Evolutionary conservation across 345 rosid genomes (phyloP), one percentile per base, ranked within the genome.

Genomic region (Ailanthus altissimus): DNA sequence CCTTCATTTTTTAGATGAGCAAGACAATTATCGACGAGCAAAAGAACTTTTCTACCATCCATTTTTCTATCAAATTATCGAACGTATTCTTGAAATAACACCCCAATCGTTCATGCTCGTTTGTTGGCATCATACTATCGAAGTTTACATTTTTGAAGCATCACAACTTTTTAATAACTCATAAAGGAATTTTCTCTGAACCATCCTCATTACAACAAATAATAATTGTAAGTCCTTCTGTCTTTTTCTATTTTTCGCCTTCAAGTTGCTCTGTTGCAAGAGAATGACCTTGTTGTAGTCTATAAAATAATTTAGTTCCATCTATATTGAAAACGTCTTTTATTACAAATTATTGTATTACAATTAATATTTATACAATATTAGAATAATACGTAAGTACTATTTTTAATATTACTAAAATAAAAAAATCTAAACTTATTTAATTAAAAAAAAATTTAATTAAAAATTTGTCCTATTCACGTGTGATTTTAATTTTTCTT

Each of bases 141-240:
- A n/a, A n/a, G n/a, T n/a, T n/a, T n/a, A n/a, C 38, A 46, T 67
- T 67, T 32, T 45, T 25, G 38, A 47, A 47, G 53, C 25, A 68
- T n/a, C 40, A 1, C 32, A 15, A 71, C 49, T 26, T 38, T 14
- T 16, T 12, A 7, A 20, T 54, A 5, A 72, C 26, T 26, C 25
- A 51, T 32, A 32, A 12, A 72, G 63, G 60, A 54, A 21, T 60
- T 75, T 75, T 43, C n/a, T 65, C 21, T 15, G 4, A 50, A 15
- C 1, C 60, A 64, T 64, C 20, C 36, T 36, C 71, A 50, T 64
- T 50, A 2, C 62, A 65, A 75, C 60, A 75, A 63, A 65, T 49
- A 75, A 74, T 43, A 43, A 62, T 14, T n/a, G 15, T 62, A 46
- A 74, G 14, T 0, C 10, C 46, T 74, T 74, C 14, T 60, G 0